Percentiles rank a stretch among this genome's conserved stretches.
Conservation (phyloP, 2,329 filamentous ascomycete species). For the Phialocephala subalpina region DNA sequence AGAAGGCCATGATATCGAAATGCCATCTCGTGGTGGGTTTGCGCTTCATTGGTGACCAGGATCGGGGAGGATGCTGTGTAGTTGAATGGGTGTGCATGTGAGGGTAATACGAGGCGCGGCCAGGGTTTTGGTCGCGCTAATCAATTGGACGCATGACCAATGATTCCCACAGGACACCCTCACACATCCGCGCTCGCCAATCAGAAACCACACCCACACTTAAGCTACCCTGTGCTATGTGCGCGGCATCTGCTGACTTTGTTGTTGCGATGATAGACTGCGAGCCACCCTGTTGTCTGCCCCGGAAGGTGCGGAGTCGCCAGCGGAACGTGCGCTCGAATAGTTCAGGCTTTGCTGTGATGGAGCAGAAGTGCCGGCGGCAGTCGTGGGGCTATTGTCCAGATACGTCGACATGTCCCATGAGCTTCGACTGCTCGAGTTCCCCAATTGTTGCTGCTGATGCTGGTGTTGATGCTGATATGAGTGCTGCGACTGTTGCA, state of each 20-base stretch:
- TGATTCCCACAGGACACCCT: constrained; percentile 40
- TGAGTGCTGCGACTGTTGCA: constrained; percentile 33
- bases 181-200: constrained; percentile 31
- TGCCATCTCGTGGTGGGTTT: background rate
- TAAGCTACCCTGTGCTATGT: constrained; percentile 29
- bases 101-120: constrained; percentile 35
- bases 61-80: constrained; percentile 23
- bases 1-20: constrained; percentile 12
- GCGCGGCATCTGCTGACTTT: constrained; percentile 44
- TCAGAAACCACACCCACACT: constrained; percentile 24
- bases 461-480: constrained; percentile 13
- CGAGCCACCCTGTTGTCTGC: constrained; percentile 37
- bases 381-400: constrained; percentile 40
- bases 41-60: constrained; percentile 12
- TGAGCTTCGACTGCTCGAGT: constrained; percentile 35
- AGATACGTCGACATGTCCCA: constrained; percentile 46
- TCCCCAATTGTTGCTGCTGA: constrained; percentile 36
- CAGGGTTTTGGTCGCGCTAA: constrained; percentile 32
- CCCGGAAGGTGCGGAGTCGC: constrained; percentile 35
- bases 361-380: constrained; percentile 36
- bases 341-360: constrained; percentile 36
- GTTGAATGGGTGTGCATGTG: constrained; percentile 30
- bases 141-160: constrained; percentile 40
- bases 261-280: constrained; percentile 36
- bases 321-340: constrained; percentile 32